Conservation (phyloP, 306 rosid species). For the Prunus mume region DNA sequence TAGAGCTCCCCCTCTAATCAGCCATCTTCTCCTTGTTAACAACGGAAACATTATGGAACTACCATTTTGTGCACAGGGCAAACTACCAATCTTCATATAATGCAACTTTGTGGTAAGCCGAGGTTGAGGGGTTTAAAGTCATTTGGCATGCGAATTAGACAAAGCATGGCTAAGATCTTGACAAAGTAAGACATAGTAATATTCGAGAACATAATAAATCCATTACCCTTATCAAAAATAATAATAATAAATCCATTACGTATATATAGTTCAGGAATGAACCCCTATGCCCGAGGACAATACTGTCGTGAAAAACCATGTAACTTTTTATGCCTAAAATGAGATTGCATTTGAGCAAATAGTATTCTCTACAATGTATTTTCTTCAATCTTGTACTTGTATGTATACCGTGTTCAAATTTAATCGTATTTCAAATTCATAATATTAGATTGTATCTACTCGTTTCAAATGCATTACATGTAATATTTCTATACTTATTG, state of each 20-base stretch:
- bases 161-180: neutral
- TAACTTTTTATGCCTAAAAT: neutral
- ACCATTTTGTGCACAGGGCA: neutral
- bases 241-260: no score
- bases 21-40: slow-evolving; percentile 34
- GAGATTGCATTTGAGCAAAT: neutral
- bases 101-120: neutral
- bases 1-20: slow-evolving; percentile 8
- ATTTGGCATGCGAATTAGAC: slow-evolving; percentile 3
- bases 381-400: neutral
- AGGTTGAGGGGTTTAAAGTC: neutral
- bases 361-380: neutral
- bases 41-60: slow-evolving; percentile 11
- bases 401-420: neutral
- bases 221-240: no score
- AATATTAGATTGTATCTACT: neutral
- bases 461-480: neutral
- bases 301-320: slow-evolving; percentile 14
- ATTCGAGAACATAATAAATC: slow-evolving; percentile 19
- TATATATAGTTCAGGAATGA: no score
- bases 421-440: no score
- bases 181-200: slow-evolving; percentile 29
- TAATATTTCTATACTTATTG: no score
- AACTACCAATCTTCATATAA: neutral
- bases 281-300: neutral